Base-by-base conservation (phyloP, 768 basidiomycete species). In the Russula lepida region DNA sequence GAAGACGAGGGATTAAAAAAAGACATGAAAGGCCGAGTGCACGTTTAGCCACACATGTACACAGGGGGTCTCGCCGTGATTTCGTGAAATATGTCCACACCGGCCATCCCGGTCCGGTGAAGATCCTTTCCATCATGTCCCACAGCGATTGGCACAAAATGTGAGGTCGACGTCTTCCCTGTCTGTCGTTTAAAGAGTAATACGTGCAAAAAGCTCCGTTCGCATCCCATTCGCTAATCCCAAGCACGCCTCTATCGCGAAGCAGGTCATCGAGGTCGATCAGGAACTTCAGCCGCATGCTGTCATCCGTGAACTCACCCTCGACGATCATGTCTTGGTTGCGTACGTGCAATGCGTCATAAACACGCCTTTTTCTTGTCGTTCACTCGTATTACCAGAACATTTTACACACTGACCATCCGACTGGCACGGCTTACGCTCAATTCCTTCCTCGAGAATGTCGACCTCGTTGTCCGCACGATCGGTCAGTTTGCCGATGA, bases 371-470 rank as follows among this genome's bases (percentile, higher is more conserved):
- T 43, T 27, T 48, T 43, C 21, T 35, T 54, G n/a, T 54, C 49
- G 46, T 61, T 64, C 52, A 59, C 68, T 6, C 23, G 30, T 21
- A 43, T 32, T 17, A 54, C 64, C 64, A 92, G 91, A 56, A 85
- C 78, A 15, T 89, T 88, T 72, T 80, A 78, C 25, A 90, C 89
- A 0, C 74, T 91, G 56, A 97, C 93, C 0, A 77, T 95, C 61
- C 85, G 94, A 37, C 75, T 95, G n/a, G 86, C 91, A 3, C 82
- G 94, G 58, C 77, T 97, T 51, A 83, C 87, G 0, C 78, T 88
- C 52, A 97, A 97, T 67, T 85, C 85, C 15, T 95, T 90, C 73
- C 78, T 97, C 50, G 93, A 95, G 70, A 94, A 93, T 67, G 79
- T 93, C 33, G 91, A 95, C 69, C 78, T 97, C 37, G 83, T 95